Percentiles rank a stretch among this genome's conserved stretches.
Evolutionary conservation across 345 rosid genomes (phyloP).

Genomic region (Syzygium aromaticum): DNA sequence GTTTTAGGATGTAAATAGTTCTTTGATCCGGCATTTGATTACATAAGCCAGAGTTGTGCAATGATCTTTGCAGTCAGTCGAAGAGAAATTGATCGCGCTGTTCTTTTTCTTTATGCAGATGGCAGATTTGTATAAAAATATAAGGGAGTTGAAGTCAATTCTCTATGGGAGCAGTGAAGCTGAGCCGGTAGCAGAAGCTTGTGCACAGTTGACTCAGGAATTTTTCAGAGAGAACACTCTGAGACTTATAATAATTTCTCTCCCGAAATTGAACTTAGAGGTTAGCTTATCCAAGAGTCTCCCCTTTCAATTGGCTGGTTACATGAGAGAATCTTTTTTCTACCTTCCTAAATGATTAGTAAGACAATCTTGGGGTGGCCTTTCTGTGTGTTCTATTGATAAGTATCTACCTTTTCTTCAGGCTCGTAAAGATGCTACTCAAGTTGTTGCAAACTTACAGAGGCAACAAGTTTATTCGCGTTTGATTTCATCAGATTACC

Average conservation of each 20-base stretch:
- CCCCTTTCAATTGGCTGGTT: neutral
- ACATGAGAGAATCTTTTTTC: neutral
- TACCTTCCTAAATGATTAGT: neutral
- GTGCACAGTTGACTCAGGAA: constrained; percentile 45
- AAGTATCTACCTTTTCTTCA: constrained; percentile 6
- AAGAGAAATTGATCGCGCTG: neutral
- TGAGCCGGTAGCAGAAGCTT: constrained; percentile 44
- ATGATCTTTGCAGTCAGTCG: neutral
- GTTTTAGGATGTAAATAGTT: neutral
- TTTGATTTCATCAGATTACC: constrained; percentile 23
- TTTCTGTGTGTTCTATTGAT: neutral
- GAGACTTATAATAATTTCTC: constrained; percentile 35
- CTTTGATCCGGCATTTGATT: neutral
- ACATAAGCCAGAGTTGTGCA: neutral
- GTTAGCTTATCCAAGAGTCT: constrained; percentile 5
- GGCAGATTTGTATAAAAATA: constrained; percentile 28
- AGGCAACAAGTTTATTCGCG: constrained; percentile 33
- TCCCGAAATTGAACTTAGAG: constrained; percentile 45
- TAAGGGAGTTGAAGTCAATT: constrained; percentile 40
- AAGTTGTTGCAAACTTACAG: constrained; percentile 42
- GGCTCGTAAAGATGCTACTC: constrained; percentile 43
- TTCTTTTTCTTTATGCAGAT: constrained; percentile 19
- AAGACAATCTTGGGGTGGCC: neutral
- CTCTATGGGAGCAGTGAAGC: constrained; percentile 49
- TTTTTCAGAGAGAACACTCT: constrained; percentile 45